Conservation (phyloP, 2,329 filamentous ascomycete species). For the Harringtonia aguacate region DNA sequence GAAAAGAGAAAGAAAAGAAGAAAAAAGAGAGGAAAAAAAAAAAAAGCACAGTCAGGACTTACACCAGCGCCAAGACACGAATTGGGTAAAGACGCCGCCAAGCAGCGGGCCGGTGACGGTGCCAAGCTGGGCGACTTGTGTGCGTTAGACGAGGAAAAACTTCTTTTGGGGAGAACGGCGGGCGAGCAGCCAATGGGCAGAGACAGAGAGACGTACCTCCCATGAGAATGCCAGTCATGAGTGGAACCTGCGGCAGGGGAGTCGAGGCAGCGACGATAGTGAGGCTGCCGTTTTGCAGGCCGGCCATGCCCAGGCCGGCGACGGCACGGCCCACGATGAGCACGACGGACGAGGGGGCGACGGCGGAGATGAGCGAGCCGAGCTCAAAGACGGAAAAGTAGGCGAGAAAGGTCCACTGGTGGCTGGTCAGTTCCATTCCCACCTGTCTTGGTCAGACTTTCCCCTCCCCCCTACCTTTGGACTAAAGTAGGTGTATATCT, state of each 20-base stretch:
- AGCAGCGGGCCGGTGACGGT: conserved; percentile 35
- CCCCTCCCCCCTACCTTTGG: no score
- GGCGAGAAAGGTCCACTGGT: conserved; percentile 24
- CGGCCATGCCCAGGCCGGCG: conserved; percentile 40
- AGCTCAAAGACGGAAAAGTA: conserved; percentile 43
- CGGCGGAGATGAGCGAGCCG: conserved; percentile 41
- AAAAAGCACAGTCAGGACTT: background rate
- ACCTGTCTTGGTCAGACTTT: background rate
- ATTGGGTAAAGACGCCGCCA: conserved; percentile 29
- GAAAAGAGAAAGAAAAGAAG: no score
- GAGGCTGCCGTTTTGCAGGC: conserved; percentile 39
- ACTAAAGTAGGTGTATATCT: conserved; percentile 33
- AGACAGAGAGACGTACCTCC: conserved; percentile 13
- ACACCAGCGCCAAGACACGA: conserved; percentile 34
- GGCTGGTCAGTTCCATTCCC: background rate
- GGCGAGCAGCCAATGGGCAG: no score
- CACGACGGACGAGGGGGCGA: conserved; percentile 34
- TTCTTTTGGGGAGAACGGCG: background rate
- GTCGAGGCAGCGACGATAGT: conserved; percentile 34
- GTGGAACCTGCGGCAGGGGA: conserved; percentile 28
- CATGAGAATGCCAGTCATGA: conserved; percentile 14
- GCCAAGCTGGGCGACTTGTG: conserved; percentile 31
- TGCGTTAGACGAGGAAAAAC: background rate
- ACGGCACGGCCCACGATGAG: conserved; percentile 45
- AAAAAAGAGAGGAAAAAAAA: background rate